Evolutionary conservation across 345 rosid species (phyloP), one percentile per base, ranked within the genome.

Genomic region (Lumnitzera racemosa): DNA sequence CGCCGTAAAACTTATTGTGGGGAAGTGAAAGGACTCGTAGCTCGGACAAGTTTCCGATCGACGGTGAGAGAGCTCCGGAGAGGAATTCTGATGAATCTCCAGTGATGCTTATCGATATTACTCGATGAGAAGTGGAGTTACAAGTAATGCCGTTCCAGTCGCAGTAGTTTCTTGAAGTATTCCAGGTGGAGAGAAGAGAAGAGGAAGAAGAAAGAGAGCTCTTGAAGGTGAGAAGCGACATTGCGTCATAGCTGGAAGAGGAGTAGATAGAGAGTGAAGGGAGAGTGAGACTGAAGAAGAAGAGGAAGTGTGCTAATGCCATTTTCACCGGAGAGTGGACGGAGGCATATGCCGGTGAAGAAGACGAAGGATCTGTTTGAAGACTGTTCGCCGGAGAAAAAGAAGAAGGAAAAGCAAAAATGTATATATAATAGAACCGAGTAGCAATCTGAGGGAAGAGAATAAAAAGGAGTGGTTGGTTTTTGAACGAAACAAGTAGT

Each of bases 91-190:
- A 46, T 4, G 70, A 48, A 10, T 47, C 59, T 11, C 62, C 69
- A 7, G 72, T 36, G 69, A 81, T 27, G 53, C 48, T 67, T 61
- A 81, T 46, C 51, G 75, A 55, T 13, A 69, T 60, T 12, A 85
- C 86, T 53, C 77, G 71, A 46, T 61, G 62, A 43, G 81, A 68
- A 29, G 52, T 50, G 2, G 27, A 24, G 47, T 70, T 70, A 55
- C 91, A 85, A 46, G 69, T 70, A 61, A 85, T 72, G 17, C 83
- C 87, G 53, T 29, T 43, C 91, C 91, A 85, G 16, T 67, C 25
- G 64, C 87, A 85, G 71, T 69, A 62, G 65, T 49, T 55, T 1
- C 58, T 43, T 13, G 67, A 59, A 13, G 55, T 56, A 67, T 63
- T 70, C 91, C 91, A 85, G 64, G 17, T 24, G 54, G 77, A 66